Conservation (phyloP, 169 alveolate species). For the Eimeria tenella region DNA sequence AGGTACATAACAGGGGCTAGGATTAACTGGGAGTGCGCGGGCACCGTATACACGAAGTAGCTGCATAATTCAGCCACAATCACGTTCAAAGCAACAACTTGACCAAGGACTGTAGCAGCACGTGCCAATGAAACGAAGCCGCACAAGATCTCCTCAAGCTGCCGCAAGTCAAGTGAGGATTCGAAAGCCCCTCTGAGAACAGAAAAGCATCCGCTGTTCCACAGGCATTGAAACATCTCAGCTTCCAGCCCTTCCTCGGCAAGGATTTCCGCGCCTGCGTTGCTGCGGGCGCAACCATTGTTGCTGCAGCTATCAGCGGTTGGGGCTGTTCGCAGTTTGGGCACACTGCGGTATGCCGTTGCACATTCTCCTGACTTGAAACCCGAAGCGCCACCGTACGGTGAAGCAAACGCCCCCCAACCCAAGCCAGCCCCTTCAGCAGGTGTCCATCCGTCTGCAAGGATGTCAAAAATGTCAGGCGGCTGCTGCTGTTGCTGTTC, state of each 20-base stretch:
- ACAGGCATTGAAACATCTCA: constrained; percentile 48
- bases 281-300: neutral
- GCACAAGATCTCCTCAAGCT: constrained; percentile 21
- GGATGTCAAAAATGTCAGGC: constrained; percentile 53
- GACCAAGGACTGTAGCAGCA: constrained; percentile 39
- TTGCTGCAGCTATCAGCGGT: neutral
- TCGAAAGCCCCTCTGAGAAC: constrained; percentile 61
- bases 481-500: constrained; percentile 54
- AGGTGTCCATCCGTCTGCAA: constrained; percentile 60
- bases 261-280: neutral
- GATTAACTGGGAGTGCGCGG: constrained; percentile 74
- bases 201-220: constrained; percentile 49
- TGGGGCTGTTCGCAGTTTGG: neutral
- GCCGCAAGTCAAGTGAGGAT: constrained; percentile 48
- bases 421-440: constrained; percentile 61
- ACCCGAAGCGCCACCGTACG: constrained; percentile 27
- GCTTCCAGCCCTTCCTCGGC: constrained; percentile 20
- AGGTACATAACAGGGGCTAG: constrained; percentile 65
- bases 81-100: constrained; percentile 59
- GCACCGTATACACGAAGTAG: constrained; percentile 64
- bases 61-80: constrained; percentile 67
- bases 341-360: constrained; percentile 20
- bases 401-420: constrained; percentile 68
- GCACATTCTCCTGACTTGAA: neutral
- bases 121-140: constrained; percentile 46